Percentiles rank a stretch among this genome's conserved stretches.
Conservation (phyloP, 345 rosid species). For the Bruguiera gymnorhiza region DNA sequence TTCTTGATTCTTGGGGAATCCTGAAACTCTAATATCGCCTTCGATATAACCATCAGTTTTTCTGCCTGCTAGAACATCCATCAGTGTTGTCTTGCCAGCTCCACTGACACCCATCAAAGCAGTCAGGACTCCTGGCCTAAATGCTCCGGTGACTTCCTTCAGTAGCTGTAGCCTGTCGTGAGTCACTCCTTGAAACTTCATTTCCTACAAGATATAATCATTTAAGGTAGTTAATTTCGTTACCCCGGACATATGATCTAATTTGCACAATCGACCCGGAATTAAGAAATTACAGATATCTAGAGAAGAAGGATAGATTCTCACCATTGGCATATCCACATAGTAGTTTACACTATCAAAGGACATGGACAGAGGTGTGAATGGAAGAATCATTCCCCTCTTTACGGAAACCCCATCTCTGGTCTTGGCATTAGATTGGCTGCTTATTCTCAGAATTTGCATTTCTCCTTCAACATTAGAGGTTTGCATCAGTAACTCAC, state of each 20-base stretch:
- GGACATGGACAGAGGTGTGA: constrained; percentile 17
- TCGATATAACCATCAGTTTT: constrained; percentile 88
- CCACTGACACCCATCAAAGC: constrained; percentile 98
- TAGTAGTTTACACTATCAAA: constrained; percentile 14
- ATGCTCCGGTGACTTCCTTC: constrained; percentile 67
- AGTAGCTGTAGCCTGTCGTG: constrained; percentile 73
- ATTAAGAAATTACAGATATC: neutral
- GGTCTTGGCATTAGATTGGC: constrained; percentile 9
- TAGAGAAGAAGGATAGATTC: neutral
- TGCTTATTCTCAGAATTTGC: constrained; percentile 31
- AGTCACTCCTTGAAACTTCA: constrained; percentile 73
- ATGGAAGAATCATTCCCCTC: constrained; percentile 21
- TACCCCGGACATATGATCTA: too few relatives aligned
- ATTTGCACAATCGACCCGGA: too few relatives aligned
- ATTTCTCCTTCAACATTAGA: constrained; percentile 42
- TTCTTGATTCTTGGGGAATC: constrained; percentile 77
- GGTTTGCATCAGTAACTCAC: constrained; percentile 9
- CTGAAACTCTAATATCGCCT: constrained; percentile 80
- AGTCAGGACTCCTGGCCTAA: constrained; percentile 87
- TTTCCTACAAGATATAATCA: constrained; percentile 44
- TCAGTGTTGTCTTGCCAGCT: constrained; percentile 97
- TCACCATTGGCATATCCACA: constrained; percentile 15
- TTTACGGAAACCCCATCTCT: neutral
- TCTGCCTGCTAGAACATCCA: constrained; percentile 96
- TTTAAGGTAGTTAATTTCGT: too few relatives aligned